A percentile compares a stretch with the other conserved stretches of the same genome.
These are phyloP conservation scores for Cymbomonas tetramitiformis DNA, from an alignment of 139 green algal genomes.

Conservation along the genomic window DNA sequence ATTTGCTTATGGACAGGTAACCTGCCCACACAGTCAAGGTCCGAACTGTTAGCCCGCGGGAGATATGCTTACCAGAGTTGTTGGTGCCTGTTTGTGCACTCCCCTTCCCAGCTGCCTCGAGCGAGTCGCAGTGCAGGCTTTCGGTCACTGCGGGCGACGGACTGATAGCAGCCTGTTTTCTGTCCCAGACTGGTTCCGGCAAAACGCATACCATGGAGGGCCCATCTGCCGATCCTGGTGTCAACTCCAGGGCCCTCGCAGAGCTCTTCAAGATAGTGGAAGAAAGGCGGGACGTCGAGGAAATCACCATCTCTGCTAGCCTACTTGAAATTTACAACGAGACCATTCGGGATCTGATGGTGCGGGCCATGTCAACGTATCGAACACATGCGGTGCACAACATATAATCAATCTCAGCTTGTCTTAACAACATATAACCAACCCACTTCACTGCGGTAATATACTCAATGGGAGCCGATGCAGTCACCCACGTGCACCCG, in stretches of 20 bases:
- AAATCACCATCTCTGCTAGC: conserved; percentile 16
- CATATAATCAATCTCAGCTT: no score
- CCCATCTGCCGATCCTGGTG: conserved; percentile 5
- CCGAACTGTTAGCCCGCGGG: neutral
- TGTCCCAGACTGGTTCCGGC: conserved; percentile 21
- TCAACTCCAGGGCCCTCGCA: conserved; percentile 26
- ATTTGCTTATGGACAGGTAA: conserved; percentile 18
- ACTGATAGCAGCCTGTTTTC: no score
- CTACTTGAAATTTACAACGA: conserved; percentile 38
- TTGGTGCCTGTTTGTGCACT: neutral
- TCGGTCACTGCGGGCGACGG: no score
- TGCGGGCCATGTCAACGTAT: no score
- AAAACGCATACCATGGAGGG: conserved; percentile 24
- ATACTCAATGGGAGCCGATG: no score
- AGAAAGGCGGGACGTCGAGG: neutral
- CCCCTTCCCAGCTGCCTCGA: neutral
- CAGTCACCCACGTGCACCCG: no score
- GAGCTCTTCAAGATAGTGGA: conserved; percentile 22
- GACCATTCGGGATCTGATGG: conserved; percentile 25
- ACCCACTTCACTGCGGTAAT: no score
- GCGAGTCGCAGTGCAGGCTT: neutral
- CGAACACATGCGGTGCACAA: conserved; percentile 17
- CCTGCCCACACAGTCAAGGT: neutral
- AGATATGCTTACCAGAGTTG: neutral
- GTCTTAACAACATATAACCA: no score